phyloP scores from a whole-genome alignment of 768 basidiomycete genomes.

The Mycena crocata region DNA sequence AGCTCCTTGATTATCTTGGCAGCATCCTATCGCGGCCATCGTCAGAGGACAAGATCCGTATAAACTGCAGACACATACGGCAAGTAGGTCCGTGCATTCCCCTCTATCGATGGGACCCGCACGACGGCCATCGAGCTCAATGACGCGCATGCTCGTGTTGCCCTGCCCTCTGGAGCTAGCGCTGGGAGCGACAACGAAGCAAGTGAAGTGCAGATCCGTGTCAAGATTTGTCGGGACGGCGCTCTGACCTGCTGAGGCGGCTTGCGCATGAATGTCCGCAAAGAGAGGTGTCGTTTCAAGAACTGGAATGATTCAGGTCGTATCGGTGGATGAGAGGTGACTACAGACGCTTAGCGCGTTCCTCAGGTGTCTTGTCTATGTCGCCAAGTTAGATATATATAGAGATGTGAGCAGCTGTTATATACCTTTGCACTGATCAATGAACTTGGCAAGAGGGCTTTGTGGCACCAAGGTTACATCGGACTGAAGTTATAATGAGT shows the following conservation, averaged over 20 bases:
- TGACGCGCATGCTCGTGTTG: constrained; percentile 58
- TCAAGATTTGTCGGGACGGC: constrained; percentile 70
- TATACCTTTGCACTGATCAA: constrained; percentile 70
- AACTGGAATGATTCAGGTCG: constrained; percentile 37
- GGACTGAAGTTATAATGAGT: constrained; percentile 55
- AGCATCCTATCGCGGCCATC: constrained; percentile 61
- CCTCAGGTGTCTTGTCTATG: constrained; percentile 73
- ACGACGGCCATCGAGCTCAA: constrained; percentile 89
- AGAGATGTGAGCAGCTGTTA: not conserved
- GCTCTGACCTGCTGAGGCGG: constrained; percentile 78
- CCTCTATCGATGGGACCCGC: constrained; percentile 86
- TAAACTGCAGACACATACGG: constrained; percentile 48
- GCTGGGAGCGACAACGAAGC: constrained; percentile 79
- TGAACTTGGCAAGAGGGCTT: constrained; percentile 74
- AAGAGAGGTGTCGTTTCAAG: constrained; percentile 85
- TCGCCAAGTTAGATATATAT: not conserved
- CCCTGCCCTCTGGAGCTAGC: constrained; percentile 35
- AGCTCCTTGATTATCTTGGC: constrained; percentile 69
- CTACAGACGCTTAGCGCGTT: constrained; percentile 66
- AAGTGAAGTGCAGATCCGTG: constrained; percentile 88
- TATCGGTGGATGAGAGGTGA: not conserved
- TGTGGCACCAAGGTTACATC: constrained; percentile 65
- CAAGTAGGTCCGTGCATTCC: constrained; percentile 66
- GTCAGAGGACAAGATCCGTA: not conserved
- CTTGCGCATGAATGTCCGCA: constrained; percentile 78